phyloP scores from a whole-genome alignment of 495 filamentous ascomycete species.

The Penicillium roqueforti region DNA sequence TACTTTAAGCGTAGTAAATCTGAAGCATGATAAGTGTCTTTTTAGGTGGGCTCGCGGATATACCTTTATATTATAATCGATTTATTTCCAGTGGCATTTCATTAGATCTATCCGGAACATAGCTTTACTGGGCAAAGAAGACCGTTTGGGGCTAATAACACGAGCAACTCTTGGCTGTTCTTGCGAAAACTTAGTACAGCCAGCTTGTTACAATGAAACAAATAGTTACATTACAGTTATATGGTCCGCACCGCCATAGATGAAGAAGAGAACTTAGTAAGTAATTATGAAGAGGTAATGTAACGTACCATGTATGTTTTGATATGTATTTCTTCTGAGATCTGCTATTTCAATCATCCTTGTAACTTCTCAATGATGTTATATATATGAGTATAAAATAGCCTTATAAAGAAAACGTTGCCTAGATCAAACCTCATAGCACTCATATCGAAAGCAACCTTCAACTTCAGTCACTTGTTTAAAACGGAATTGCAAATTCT shows the following conservation, averaged over 20 bases:
- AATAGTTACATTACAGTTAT: not conserved
- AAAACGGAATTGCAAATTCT: too few species aligned
- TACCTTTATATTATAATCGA: not conserved
- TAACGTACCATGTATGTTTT: slow-evolving; percentile 1
- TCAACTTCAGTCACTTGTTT: too few species aligned
- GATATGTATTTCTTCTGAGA: not conserved
- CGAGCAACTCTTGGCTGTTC: not conserved
- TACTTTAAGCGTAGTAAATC: not conserved
- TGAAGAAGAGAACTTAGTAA: not conserved
- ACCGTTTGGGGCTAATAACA: not conserved
- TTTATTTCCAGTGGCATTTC: not conserved
- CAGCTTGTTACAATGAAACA: not conserved
- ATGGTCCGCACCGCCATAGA: not conserved
- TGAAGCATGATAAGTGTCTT: not conserved
- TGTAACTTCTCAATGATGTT: not conserved
- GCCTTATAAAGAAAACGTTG: not conserved
- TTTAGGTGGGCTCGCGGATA: not conserved
- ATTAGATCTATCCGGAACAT: not conserved
- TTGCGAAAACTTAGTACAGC: not conserved
- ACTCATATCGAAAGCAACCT: not conserved
- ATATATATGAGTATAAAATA: not conserved
- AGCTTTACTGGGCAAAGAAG: not conserved
- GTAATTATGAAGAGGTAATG: not conserved
- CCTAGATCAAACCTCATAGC: not conserved
- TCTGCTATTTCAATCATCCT: too few species aligned